A percentile compares a stretch with the other conserved stretches of the same genome.
Conservation (phyloP, 352 stramenopile genomes). For the Pythium rishiriense region DNA sequence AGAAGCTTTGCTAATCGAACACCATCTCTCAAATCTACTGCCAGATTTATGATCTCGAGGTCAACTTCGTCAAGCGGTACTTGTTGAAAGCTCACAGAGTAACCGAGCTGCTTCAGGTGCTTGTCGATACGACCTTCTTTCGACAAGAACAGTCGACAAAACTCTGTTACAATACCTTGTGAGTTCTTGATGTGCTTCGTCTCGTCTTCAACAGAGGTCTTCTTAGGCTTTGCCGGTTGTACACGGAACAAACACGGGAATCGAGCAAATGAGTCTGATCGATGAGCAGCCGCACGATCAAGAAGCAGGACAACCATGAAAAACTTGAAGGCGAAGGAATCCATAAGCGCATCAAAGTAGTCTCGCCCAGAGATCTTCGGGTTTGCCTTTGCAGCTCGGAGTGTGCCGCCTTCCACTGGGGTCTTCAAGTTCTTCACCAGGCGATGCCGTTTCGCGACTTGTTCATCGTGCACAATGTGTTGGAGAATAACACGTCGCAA, state of each 20-base stretch:
- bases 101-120: conserved; percentile 88
- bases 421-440: conserved; percentile 75
- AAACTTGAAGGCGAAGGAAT: conserved; percentile 89
- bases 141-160: conserved; percentile 92
- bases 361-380: conserved; percentile 72
- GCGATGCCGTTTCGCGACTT: conserved; percentile 58
- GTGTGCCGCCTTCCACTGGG: conserved; percentile 57
- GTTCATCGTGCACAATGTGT: conserved; percentile 62
- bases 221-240: conserved; percentile 16
- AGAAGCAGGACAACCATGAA: conserved; percentile 94
- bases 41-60: conserved; percentile 90
- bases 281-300: conserved; percentile 79
- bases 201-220: conserved; percentile 9
- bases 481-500: conserved; percentile 66
- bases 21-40: conserved; percentile 96
- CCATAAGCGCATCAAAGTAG: conserved; percentile 85
- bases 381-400: conserved; percentile 52
- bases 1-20: conserved; percentile 92
- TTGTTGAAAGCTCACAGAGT: conserved; percentile 91
- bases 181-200: conserved; percentile 88
- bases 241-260: conserved; percentile 91
- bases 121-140: conserved; percentile 95
- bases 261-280: conserved; percentile 74
- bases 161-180: conserved; percentile 87
- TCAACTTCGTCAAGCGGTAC: conserved; percentile 94